Conservation (phyloP, 2,329 filamentous ascomycete species). For the Colletotrichum chlorophyti region DNA sequence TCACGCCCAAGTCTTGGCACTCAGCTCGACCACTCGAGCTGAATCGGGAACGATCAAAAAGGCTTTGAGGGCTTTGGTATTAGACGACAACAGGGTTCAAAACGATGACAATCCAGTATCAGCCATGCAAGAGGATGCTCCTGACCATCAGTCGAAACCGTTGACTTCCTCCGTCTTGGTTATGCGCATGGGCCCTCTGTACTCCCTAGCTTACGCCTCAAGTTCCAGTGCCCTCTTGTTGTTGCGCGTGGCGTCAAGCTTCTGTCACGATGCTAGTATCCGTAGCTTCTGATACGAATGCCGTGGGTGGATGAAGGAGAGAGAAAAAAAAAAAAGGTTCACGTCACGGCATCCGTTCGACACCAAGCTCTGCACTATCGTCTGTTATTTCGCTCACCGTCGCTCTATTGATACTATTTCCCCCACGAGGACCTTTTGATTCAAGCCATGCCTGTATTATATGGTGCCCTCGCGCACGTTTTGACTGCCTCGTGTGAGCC, state of each 20-base stretch:
- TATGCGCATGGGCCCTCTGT: not conserved
- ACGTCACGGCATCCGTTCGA: too few relatives aligned
- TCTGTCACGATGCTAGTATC: slow-evolving; percentile 5
- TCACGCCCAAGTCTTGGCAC: too few relatives aligned
- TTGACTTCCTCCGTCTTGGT: not conserved
- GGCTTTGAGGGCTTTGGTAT: too few relatives aligned
- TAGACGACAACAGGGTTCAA: not conserved
- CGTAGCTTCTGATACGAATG: too few relatives aligned
- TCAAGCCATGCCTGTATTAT: not conserved
- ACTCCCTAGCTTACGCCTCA: not conserved
- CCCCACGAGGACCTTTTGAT: not conserved
- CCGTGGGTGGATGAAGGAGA: too few relatives aligned
- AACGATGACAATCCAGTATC: not conserved
- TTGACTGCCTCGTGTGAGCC: not conserved
- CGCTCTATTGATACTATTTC: too few relatives aligned
- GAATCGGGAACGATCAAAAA: too few relatives aligned
- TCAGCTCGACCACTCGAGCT: too few relatives aligned
- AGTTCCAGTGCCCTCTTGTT: not conserved
- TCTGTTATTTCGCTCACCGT: too few relatives aligned
- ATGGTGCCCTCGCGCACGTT: not conserved
- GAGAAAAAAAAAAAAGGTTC: too few relatives aligned
- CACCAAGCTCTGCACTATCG: too few relatives aligned
- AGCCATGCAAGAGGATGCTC: not conserved
- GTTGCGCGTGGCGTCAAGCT: slow-evolving; percentile 14
- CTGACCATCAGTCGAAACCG: not conserved